Evolutionary conservation across 2,329 filamentous ascomycete genomes (phyloP).

Genomic region (Teratosphaeria zuluensis): DNA sequence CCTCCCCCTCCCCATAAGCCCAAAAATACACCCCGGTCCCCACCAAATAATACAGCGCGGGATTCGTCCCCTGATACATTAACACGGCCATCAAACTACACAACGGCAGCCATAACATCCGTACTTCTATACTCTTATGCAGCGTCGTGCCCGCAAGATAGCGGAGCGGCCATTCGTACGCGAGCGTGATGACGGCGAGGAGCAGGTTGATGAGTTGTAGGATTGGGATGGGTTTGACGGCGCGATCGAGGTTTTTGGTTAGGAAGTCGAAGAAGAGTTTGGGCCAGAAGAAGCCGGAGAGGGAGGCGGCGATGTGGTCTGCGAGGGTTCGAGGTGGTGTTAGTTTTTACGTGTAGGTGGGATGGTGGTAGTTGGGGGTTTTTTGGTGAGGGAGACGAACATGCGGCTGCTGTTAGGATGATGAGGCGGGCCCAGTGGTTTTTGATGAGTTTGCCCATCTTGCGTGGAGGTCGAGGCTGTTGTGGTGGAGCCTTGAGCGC

Average conservation of each 20-base stretch:
- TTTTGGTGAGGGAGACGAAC: constrained; percentile 38
- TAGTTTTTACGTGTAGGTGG: neutral
- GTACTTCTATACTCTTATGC: constrained; percentile 79
- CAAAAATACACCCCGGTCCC: constrained; percentile 86
- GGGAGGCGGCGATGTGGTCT: constrained; percentile 79
- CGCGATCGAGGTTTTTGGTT: constrained; percentile 77
- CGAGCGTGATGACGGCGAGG: constrained; percentile 66
- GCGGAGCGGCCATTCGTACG: constrained; percentile 83
- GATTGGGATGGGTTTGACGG: constrained; percentile 77
- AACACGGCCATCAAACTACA: constrained; percentile 64
- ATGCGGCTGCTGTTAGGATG: constrained; percentile 70
- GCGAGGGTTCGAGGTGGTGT: constrained; percentile 3
- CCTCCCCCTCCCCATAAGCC: constrained; percentile 96
- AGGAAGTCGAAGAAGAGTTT: constrained; percentile 98
- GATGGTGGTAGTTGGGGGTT: neutral
- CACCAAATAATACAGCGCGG: constrained; percentile 83
- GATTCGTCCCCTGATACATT: constrained; percentile 86
- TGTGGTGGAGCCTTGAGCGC: too few species aligned
- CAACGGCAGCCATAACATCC: constrained; percentile 74
- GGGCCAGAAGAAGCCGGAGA: constrained; percentile 94
- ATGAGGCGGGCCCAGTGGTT: constrained; percentile 98
- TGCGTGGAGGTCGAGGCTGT: constrained; percentile 8
- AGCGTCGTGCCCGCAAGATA: constrained; percentile 66
- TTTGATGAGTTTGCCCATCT: constrained; percentile 97
- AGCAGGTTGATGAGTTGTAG: constrained; percentile 85